Conservation (phyloP, 352 stramenopile genomes). For the Elongisporangium anandrum region DNA sequence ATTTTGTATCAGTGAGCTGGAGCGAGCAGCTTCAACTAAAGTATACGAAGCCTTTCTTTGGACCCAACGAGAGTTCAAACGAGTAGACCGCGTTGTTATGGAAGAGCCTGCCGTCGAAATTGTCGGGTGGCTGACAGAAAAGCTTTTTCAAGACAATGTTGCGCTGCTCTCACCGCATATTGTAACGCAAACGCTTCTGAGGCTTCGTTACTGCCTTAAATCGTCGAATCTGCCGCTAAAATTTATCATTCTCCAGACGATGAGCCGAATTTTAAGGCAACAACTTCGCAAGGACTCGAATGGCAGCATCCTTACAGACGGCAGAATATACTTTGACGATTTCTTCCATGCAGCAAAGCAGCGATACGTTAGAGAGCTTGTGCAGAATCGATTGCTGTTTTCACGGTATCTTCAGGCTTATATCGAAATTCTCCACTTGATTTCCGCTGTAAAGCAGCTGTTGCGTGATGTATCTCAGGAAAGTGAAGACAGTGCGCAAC, state of each 20-base stretch:
- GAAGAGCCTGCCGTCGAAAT: constrained; percentile 79
- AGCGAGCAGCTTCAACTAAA: constrained; percentile 40
- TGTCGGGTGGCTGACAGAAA: constrained; percentile 57
- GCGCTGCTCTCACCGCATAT: constrained; percentile 1
- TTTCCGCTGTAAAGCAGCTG: constrained; percentile 2
- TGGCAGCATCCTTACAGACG: constrained; percentile 9
- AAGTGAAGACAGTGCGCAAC: background rate
- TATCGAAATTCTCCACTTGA: constrained; percentile 45
- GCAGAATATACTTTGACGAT: constrained; percentile 16
- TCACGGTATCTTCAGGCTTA: constrained; percentile 71
- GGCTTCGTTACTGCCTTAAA: constrained; percentile 24
- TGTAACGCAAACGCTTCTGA: constrained; percentile 11
- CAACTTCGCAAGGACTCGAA: background rate
- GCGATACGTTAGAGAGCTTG: constrained; percentile 45
- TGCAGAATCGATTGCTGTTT: constrained; percentile 59
- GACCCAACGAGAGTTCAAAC: constrained; percentile 63
- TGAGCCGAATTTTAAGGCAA: constrained; percentile 32
- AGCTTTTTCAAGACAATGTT: constrained; percentile 19
- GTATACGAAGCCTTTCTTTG: constrained; percentile 66
- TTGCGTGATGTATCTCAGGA: background rate
- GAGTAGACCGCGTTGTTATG: constrained; percentile 36
- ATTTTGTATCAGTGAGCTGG: constrained; percentile 56
- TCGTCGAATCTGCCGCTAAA: constrained; percentile 66
- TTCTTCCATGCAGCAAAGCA: constrained; percentile 47
- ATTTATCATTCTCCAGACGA: constrained; percentile 40